Evolutionary conservation across 768 basidiomycete genomes (phyloP).

Genomic region (Strobilomyces echinocephalus): DNA sequence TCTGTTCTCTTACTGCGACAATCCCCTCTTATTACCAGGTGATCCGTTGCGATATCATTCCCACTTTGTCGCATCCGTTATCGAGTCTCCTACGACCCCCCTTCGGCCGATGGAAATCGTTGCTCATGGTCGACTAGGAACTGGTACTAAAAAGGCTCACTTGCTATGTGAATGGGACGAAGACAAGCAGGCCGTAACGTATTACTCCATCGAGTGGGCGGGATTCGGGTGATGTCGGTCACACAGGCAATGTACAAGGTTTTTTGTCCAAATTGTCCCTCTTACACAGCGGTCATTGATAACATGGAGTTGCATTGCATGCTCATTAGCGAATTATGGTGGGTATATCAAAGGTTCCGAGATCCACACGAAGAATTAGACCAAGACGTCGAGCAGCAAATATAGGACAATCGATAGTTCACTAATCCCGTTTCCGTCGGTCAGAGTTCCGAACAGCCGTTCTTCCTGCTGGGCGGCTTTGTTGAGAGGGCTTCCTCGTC

Average conservation of each 20-base stretch:
- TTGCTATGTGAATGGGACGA: constrained; percentile 88
- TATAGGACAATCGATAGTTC: constrained; percentile 1
- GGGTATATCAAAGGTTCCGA: constrained; percentile 13
- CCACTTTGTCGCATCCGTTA: constrained; percentile 85
- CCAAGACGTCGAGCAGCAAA: constrained; percentile 7
- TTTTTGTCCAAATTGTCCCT: background rate
- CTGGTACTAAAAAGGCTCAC: constrained; percentile 96
- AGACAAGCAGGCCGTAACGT: constrained; percentile 56
- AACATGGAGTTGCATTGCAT: constrained; percentile 3
- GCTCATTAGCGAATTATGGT: constrained; percentile 5
- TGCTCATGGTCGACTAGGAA: constrained; percentile 91
- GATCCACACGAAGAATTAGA: constrained; percentile 16
- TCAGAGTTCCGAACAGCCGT: constrained; percentile 30
- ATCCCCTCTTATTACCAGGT: constrained; percentile 42
- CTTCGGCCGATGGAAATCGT: constrained; percentile 91
- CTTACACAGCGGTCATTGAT: background rate
- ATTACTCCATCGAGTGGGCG: constrained; percentile 86
- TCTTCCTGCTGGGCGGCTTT: constrained; percentile 10
- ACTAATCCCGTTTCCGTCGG: constrained; percentile 46
- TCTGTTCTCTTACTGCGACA: background rate
- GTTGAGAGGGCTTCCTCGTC: constrained; percentile 11
- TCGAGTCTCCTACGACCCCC: constrained; percentile 53
- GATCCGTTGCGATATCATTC: constrained; percentile 96
- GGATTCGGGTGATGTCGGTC: constrained; percentile 58
- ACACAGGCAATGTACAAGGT: background rate